These are phyloP conservation scores for Trichophaea hybrida DNA, from an alignment of 2,329 filamentous ascomycete genomes.

Conservation along the genomic window DNA sequence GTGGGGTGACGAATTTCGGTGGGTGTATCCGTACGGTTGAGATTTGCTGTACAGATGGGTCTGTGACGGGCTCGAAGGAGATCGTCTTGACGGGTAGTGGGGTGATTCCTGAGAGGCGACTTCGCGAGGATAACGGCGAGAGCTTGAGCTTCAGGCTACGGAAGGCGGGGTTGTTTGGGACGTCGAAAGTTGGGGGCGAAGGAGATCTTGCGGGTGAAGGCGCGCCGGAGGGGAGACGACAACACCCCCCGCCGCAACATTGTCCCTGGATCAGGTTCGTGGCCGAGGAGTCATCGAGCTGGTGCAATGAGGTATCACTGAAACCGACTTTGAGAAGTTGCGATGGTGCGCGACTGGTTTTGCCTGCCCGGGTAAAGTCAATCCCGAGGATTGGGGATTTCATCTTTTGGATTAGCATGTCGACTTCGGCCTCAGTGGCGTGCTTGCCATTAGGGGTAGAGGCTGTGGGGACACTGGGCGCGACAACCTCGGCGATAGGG, in stretches of 20 bases:
- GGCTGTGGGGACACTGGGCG: neutral
- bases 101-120: constrained; percentile 53
- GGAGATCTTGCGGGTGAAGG: constrained; percentile 12
- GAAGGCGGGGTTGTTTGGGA: constrained; percentile 76
- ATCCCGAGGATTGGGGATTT: constrained; percentile 25
- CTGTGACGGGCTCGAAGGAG: constrained; percentile 38
- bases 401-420: constrained; percentile 16
- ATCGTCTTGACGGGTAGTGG: constrained; percentile 63
- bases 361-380: constrained; percentile 24
- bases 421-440: constrained; percentile 11
- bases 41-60: constrained; percentile 35
- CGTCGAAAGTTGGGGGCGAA: constrained; percentile 30
- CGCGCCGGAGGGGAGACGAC: constrained; percentile 17
- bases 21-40: constrained; percentile 46
- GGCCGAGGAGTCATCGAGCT: constrained; percentile 24
- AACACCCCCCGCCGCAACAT: constrained; percentile 27
- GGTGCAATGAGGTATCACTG: constrained; percentile 15
- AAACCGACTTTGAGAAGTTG: constrained; percentile 22
- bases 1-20: constrained; percentile 80
- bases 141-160: constrained; percentile 63
- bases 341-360: constrained; percentile 4
- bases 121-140: constrained; percentile 54
- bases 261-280: constrained; percentile 24
- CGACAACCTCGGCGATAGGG: constrained; percentile 6
- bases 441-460: constrained; percentile 3